Base-by-base conservation (phyloP, 345 rosid genomes). In the Boechera retrofracta region DNA sequence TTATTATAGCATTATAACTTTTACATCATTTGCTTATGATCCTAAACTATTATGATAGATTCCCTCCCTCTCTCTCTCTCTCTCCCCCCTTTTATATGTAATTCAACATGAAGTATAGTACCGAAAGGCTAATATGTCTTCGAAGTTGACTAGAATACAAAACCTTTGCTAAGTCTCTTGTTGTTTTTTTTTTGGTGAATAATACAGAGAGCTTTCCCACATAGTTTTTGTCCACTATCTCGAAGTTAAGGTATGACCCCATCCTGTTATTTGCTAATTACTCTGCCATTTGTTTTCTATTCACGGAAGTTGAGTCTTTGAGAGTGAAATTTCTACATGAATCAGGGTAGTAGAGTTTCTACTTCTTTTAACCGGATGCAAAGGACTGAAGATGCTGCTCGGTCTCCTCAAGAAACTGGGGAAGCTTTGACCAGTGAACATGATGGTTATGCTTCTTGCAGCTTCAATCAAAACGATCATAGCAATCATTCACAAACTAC, bases 141-240 rank as follows among this genome's bases (percentile, higher is more conserved):
- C 2, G 15, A 49, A 38, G 16, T 68, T 49, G 33, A 60, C 6
- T 7, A 51, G 63, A 69, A 35, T 38, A 74, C 24, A 39, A 0
- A 18, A 55, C 49, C 45, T 18, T 48, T 42, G 60, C 44, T 51
- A 76, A 47, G 56, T 77, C 52, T 52, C 18, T 45, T 84, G 59
- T 79, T 72, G 2, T 36, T 51, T 36, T 48, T n/a, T 49, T 8
- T 45, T 71, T 81, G 72, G 54, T 67, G 64, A 38, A 53, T 68
- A 55, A 58, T 82, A 82, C 96, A 92, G 99, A 87, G 89, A 90
- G 72, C 89, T 82, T 65, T 84, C 90, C 4, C 86, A 88, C 81
- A 92, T 95, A 60, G 99, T 90, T 80, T 85, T 95, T 71, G 99
- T 95, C 58, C 99, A 95, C 78, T 95, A 92, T 75, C 86, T 85